Evolutionary conservation across 352 stramenopile species (phyloP).

Genomic region (Globisporangium iwayamae): DNA sequence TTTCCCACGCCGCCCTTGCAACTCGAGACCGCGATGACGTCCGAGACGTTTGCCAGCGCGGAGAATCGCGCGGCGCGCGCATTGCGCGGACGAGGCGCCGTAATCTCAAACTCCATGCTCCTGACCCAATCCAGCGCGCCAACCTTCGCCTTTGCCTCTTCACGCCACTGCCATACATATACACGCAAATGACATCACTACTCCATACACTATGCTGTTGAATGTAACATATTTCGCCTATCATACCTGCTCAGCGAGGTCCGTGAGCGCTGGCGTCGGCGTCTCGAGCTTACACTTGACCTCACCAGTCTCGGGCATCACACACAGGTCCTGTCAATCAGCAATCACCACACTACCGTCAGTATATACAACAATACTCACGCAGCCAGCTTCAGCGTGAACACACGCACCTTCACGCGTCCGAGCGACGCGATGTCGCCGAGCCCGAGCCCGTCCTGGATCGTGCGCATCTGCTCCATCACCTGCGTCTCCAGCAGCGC

Average conservation of each 20-base stretch:
- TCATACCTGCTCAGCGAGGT: conserved; percentile 61
- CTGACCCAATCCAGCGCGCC: conserved; percentile 73
- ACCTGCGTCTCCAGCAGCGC: conserved; percentile 77
- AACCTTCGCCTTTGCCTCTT: conserved; percentile 46
- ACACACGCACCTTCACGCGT: conserved; percentile 65
- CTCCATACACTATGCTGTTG: background rate
- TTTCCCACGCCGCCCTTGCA: conserved; percentile 99
- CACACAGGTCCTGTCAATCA: conserved; percentile 42
- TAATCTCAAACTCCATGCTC: conserved; percentile 60
- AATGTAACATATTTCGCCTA: background rate
- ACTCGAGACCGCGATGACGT: conserved; percentile 90
- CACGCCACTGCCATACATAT: conserved; percentile 52
- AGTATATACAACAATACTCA: background rate
- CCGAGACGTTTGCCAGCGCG: conserved; percentile 72
- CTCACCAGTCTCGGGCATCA: conserved; percentile 34
- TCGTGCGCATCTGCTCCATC: conserved; percentile 59
- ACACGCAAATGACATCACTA: background rate
- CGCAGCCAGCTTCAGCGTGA: background rate
- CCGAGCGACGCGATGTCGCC: conserved; percentile 71
- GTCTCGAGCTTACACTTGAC: conserved; percentile 76
- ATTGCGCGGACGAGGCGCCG: conserved; percentile 57
- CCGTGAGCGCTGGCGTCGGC: conserved; percentile 61
- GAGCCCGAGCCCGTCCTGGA: conserved; percentile 70
- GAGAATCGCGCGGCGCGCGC: conserved; percentile 68
- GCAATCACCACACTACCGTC: background rate